phyloP scores from a whole-genome alignment of 1,139 yeast species.

The Saccharomycopsis phalli region DNA sequence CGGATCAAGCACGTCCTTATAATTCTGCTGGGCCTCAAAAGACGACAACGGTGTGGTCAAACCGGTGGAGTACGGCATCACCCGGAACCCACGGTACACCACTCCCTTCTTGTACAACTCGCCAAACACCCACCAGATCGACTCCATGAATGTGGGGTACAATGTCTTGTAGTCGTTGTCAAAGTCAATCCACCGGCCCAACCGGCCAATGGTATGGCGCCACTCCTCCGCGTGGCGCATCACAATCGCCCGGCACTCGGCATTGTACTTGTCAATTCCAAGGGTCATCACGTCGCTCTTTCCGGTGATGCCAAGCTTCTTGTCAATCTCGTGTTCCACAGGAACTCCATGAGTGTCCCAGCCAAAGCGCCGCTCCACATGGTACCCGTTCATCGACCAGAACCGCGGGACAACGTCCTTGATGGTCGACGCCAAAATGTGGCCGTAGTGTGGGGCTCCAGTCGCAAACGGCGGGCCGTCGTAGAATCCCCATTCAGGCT shows the following conservation, averaged over 20 bases:
- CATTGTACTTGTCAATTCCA: constrained; percentile 92
- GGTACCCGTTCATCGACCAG: constrained; percentile 95
- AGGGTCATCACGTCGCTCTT: constrained; percentile 88
- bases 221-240: constrained; percentile 96
- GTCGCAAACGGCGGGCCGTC: constrained; percentile 99
- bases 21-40: constrained; percentile 97
- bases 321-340: constrained; percentile 96
- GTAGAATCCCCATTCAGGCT: constrained; percentile 84
- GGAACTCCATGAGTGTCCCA: constrained; percentile 99
- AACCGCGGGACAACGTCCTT: constrained; percentile 97
- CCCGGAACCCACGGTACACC: constrained; percentile 91
- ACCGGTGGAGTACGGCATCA: constrained; percentile 98
- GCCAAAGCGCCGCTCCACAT: constrained; percentile 95
- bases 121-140: constrained; percentile 98
- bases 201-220: constrained; percentile 84
- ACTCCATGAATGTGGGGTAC: constrained; percentile 94
- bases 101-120: constrained; percentile 74
- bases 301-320: constrained; percentile 86
- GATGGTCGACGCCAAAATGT: constrained; percentile 89
- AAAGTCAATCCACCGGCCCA: constrained; percentile 99
- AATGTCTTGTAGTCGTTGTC: constrained; percentile 97
- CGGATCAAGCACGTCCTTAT: constrained; percentile 95
- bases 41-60: constrained; percentile 94
- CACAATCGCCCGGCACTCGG: constrained; percentile 91
- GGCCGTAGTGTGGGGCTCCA: constrained; percentile 98